Evolutionary conservation across 371 early-diverging fungal genomes (phyloP).

Genomic region (Saksenaea oblongispora): DNA sequence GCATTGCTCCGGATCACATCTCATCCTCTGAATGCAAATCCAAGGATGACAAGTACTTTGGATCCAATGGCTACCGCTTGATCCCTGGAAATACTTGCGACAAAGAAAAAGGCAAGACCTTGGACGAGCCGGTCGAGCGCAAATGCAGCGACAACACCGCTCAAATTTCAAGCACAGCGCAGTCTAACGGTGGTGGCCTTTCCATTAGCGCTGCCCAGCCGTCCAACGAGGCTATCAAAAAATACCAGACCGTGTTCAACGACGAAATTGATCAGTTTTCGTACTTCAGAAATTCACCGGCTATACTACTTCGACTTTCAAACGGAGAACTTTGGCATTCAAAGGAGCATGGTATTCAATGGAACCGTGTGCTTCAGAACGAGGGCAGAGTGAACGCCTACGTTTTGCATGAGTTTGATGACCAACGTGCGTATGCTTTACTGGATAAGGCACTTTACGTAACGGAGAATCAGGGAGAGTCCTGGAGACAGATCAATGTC

Average conservation of each 20-base stretch:
- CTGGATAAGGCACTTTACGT: slow-evolving; percentile 54
- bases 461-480: slow-evolving; percentile 72
- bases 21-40: slow-evolving; percentile 57
- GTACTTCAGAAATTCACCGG: slow-evolving; percentile 59
- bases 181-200: neutral
- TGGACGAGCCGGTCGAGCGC: slow-evolving; percentile 67
- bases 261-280: slow-evolving; percentile 54
- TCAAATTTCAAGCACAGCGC: neutral
- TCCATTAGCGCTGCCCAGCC: slow-evolving; percentile 22
- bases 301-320: slow-evolving; percentile 55
- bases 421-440: slow-evolving; percentile 64
- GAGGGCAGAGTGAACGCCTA: slow-evolving; percentile 31
- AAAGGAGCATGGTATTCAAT: slow-evolving; percentile 64
- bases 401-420: slow-evolving; percentile 58
- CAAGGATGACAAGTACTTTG: slow-evolving; percentile 68
- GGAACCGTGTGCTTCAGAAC: slow-evolving; percentile 55
- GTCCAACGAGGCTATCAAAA: slow-evolving; percentile 36
- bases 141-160: slow-evolving; percentile 54
- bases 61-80: slow-evolving; percentile 86
- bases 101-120: slow-evolving; percentile 45
- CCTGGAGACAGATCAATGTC: slow-evolving; percentile 55
- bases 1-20: slow-evolving; percentile 54
- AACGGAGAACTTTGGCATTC: slow-evolving; percentile 67
- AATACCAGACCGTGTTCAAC: slow-evolving; percentile 38
- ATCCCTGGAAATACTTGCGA: slow-evolving; percentile 82